Evolutionary conservation across 2,329 filamentous ascomycete genomes (phyloP), one percentile per base, ranked within the genome.

Genomic region (Xylariaceae sp.): DNA sequence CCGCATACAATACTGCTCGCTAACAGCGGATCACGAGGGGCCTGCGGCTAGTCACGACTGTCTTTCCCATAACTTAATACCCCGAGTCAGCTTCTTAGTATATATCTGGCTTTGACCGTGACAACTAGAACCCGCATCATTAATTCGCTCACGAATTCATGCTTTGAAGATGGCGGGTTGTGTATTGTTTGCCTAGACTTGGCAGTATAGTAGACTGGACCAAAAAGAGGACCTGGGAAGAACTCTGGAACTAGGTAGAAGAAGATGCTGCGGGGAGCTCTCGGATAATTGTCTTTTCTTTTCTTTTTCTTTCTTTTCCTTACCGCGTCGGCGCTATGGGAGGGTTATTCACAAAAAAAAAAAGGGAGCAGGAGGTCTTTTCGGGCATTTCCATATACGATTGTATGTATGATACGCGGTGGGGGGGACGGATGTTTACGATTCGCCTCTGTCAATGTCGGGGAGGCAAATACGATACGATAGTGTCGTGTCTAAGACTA

Each of bases 1-100:
- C 79, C 2, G 80, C 77, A 8, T 72, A 73, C 61, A 81, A 80
- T 64, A 80, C 73, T 47, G 37, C 50, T 44, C 61, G 66, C 39
- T 60, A 56, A 57, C 62, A 55, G 43, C 54, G 42, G 49, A 30
- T 31, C 43, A 26, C 43, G 43, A 46, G 37, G 34, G 37, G 34
- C 35, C 34, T 46, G 26, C 53, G 46, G 50, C 47, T 47, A 50
- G 44, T 49, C 40, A 31, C 50, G 46, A 50, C 45, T 45, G 48
- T 40, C 39, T 50, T 19, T 19, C 19, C 19, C 19, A 19, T 57
- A 48, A 55, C 55, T 47, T 55, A 59, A 57, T 57, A 54, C 40
- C 50, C 12, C 35, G 49, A 47, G 51, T 50, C 43, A 42, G 47
- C 37, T 49, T 50, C 49, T 40, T 32, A 47, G 34, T 45, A 45